A percentile compares a stretch with the other conserved stretches of the same genome.
Conservation (phyloP, 805 yeast species). For the Phaffomyces opuntiae region DNA sequence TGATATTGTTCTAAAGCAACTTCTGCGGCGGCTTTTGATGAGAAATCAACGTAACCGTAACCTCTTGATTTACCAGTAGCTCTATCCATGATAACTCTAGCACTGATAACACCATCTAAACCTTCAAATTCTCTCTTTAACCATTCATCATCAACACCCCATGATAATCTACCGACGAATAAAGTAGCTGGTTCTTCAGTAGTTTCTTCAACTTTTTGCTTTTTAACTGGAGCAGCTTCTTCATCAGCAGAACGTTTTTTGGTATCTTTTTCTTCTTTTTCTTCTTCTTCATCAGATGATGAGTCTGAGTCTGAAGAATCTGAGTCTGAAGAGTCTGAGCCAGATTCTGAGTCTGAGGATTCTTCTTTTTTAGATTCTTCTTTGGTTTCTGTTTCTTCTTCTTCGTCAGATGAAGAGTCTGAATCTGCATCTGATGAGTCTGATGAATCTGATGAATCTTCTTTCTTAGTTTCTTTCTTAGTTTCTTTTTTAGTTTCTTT, state of each 20-base stretch:
- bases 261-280: slow-evolving; percentile 18
- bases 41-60: slow-evolving; percentile 96
- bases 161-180: slow-evolving; percentile 94
- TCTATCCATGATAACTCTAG: slow-evolving; percentile 93
- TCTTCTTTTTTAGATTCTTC: slow-evolving; percentile 8
- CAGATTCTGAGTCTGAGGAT: slow-evolving; percentile 12
- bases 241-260: slow-evolving; percentile 32
- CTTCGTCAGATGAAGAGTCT: slow-evolving; percentile 12
- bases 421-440: slow-evolving; percentile 17
- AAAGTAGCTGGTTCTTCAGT: slow-evolving; percentile 73
- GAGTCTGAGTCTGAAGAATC: not conserved
- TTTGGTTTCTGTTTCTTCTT: slow-evolving; percentile 15
- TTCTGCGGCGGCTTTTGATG: slow-evolving; percentile 67
- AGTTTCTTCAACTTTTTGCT: slow-evolving; percentile 30
- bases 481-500: slow-evolving; percentile 2
- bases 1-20: slow-evolving; percentile 79
- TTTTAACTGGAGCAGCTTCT: slow-evolving; percentile 27
- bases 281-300: slow-evolving; percentile 20
- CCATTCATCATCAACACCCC: slow-evolving; percentile 97
- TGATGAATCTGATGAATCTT: slow-evolving; percentile 1
- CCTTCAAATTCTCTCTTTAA: slow-evolving; percentile 79
- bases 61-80: slow-evolving; percentile 92
- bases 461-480: slow-evolving; percentile 7
- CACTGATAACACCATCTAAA: slow-evolving; percentile 73
- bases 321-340: slow-evolving; percentile 22